Conservation (phyloP, 306 rosid genomes). For the Cercis canadensis region DNA sequence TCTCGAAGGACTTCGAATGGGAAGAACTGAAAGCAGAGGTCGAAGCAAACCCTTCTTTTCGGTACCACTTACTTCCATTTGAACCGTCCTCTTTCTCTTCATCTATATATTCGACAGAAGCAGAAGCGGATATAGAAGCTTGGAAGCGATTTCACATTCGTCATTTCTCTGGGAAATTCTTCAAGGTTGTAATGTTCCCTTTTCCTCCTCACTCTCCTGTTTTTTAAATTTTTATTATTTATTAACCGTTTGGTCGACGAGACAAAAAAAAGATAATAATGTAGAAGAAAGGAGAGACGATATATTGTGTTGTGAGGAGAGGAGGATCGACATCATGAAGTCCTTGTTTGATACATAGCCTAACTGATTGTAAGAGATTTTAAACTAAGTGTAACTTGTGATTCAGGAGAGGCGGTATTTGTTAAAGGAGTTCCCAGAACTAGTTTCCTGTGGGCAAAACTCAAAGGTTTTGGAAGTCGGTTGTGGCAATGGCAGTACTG, state of each 20-base stretch:
- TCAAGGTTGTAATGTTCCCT: slow-evolving; percentile 58
- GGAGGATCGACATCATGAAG: too few species aligned
- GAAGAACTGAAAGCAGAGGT: slow-evolving; percentile 65
- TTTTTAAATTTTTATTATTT: not conserved
- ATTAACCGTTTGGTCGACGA: not conserved
- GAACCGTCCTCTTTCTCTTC: slow-evolving; percentile 28
- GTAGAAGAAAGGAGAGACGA: too few species aligned
- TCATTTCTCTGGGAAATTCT: slow-evolving; percentile 89
- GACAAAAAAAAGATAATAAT: too few species aligned
- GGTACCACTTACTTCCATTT: slow-evolving; percentile 65
- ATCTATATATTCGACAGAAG: not conserved
- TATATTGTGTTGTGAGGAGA: too few species aligned
- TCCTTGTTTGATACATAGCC: too few species aligned
- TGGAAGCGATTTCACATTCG: slow-evolving; percentile 87
- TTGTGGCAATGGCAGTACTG: slow-evolving; percentile 92
- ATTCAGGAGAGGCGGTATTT: slow-evolving; percentile 87
- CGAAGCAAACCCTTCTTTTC: slow-evolving; percentile 60
- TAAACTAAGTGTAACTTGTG: not conserved
- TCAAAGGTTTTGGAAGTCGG: slow-evolving; percentile 81
- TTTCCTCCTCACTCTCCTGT: not conserved
- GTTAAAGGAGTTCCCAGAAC: slow-evolving; percentile 81
- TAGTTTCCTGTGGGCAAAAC: slow-evolving; percentile 54
- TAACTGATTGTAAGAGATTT: not conserved
- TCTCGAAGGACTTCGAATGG: slow-evolving; percentile 85
- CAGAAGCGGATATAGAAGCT: slow-evolving; percentile 61